Evolutionary conservation across 2,329 filamentous ascomycete species (phyloP).

Genomic region (Exutisphaerella laricina): DNA sequence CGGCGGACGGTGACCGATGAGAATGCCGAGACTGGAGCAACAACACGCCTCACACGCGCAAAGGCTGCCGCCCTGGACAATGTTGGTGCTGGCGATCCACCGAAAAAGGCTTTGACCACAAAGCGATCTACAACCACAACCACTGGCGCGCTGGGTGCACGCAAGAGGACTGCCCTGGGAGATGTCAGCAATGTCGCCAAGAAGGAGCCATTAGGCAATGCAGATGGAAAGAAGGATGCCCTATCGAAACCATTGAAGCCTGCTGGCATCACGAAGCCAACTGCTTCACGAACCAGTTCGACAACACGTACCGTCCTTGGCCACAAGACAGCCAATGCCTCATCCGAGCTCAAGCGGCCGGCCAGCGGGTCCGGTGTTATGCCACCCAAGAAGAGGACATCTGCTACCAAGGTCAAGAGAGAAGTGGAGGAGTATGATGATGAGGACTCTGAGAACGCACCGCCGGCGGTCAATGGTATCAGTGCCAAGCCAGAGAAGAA

Average conservation of each 20-base stretch:
- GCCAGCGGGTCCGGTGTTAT: constrained; percentile 67
- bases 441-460: constrained; percentile 56
- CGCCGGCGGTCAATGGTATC: constrained; percentile 54
- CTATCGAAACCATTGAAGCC: constrained; percentile 60
- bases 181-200: constrained; percentile 96
- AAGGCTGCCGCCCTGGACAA: constrained; percentile 68
- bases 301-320: constrained; percentile 59
- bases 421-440: constrained; percentile 50
- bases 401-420: constrained; percentile 49
- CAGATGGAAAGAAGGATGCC: constrained; percentile 46
- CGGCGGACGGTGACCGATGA: constrained; percentile 77
- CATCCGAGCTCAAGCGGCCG: constrained; percentile 62
- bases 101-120: constrained; percentile 44
- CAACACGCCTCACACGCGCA: constrained; percentile 84
- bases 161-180: constrained; percentile 77
- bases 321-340: constrained; percentile 62
- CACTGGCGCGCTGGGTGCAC: constrained; percentile 39
- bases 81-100: constrained; percentile 53
- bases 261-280: constrained; percentile 71
- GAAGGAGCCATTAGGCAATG: constrained; percentile 60
- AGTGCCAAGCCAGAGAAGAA: constrained; percentile 44
- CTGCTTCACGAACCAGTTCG: constrained; percentile 44
- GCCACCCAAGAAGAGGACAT: constrained; percentile 61
- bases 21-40: constrained; percentile 70
- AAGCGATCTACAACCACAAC: constrained; percentile 43